These are phyloP conservation scores for Boletellus sp. DNA, from an alignment of 1,284 basidiomycete species.

Conservation along the genomic window DNA sequence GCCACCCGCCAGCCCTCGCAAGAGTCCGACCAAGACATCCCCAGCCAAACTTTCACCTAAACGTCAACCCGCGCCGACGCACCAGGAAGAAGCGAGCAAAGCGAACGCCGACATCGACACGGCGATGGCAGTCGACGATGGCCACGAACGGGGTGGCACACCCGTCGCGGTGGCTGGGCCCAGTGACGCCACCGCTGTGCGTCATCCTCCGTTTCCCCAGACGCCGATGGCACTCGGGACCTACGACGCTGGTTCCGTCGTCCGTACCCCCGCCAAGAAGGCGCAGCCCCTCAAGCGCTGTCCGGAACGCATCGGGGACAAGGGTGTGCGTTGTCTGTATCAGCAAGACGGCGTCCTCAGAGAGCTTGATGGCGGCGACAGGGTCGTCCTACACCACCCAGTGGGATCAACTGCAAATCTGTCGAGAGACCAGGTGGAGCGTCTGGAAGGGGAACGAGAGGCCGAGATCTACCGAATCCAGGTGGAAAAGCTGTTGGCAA, in stretches of 20 bases:
- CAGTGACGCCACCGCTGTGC: neutral
- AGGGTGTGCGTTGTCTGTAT: slow-evolving; percentile 25
- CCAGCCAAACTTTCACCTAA: neutral
- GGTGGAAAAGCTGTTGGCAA: slow-evolving; percentile 19
- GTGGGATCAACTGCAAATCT: slow-evolving; percentile 22
- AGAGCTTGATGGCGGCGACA: slow-evolving; percentile 10
- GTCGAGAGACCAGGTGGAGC: slow-evolving; percentile 23
- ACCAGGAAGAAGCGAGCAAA: neutral
- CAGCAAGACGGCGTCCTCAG: slow-evolving; percentile 14
- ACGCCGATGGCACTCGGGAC: slow-evolving; percentile 23
- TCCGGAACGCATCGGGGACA: slow-evolving; percentile 27
- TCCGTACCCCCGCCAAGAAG: slow-evolving; percentile 29
- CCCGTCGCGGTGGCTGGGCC: neutral
- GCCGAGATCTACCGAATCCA: slow-evolving; percentile 19
- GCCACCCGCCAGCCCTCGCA: slow-evolving; percentile 9
- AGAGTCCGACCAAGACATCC: neutral
- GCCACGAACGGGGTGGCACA: slow-evolving; percentile 15
- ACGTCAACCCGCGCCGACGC: neutral
- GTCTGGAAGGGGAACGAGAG: slow-evolving; percentile 15
- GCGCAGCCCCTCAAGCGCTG: slow-evolving; percentile 27
- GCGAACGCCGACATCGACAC: slow-evolving; percentile 4
- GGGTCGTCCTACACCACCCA: slow-evolving; percentile 24
- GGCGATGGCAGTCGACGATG: slow-evolving; percentile 7
- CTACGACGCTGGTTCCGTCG: slow-evolving; percentile 30
- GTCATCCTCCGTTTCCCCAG: slow-evolving; percentile 13